Conservation (phyloP, 345 rosid genomes). For the Salix suchowensis region DNA sequence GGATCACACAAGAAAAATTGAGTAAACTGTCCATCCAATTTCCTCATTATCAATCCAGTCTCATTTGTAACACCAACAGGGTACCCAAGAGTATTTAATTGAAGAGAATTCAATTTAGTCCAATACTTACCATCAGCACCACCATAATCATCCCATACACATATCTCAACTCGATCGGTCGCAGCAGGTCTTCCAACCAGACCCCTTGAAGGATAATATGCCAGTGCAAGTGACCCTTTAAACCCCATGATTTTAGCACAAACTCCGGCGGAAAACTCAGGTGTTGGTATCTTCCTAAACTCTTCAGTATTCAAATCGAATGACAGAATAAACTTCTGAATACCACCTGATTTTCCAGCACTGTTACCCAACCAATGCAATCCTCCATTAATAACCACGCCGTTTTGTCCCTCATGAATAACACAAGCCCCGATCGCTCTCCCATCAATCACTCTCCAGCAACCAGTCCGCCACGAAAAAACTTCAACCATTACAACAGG, state of each 20-base stretch:
- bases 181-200: not conserved
- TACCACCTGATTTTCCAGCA: not conserved
- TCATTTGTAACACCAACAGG: constrained; percentile 27
- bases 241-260: constrained; percentile 16
- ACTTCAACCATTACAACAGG: constrained; percentile 22
- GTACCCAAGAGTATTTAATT: not conserved
- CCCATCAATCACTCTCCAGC: constrained; percentile 23
- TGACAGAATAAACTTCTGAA: constrained; percentile 10
- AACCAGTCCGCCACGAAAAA: constrained; percentile 16
- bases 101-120: not conserved
- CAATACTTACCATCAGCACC: constrained; percentile 8
- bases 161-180: constrained; percentile 20
- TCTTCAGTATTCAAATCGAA: constrained; percentile 27
- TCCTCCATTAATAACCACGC: constrained; percentile 2
- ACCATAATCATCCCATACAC: constrained; percentile 6
- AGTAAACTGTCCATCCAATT: constrained; percentile 1
- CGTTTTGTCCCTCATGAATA: constrained; percentile 1
- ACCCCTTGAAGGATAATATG: constrained; percentile 4
- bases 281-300: constrained; percentile 4
- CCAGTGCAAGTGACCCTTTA: constrained; percentile 26
- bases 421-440: constrained; percentile 6
- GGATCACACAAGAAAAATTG: constrained; percentile 9
- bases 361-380: constrained; percentile 23
- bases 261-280: not conserved
- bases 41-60: constrained; percentile 18